phyloP scores from a whole-genome alignment of 2,329 filamentous ascomycete species.

The Fusarium citri region DNA sequence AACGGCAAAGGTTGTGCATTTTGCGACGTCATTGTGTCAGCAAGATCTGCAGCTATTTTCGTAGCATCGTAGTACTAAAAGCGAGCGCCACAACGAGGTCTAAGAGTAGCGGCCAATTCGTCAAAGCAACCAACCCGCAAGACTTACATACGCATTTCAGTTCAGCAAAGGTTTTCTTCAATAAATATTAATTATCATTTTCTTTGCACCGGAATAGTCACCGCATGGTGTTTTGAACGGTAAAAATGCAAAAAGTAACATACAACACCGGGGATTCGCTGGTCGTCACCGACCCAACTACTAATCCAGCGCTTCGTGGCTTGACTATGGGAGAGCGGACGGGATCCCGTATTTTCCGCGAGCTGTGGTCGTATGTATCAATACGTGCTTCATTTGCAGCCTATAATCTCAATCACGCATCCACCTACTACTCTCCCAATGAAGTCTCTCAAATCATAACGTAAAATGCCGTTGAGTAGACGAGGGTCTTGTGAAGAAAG shows the following conservation, averaged over 20 bases:
- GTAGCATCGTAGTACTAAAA: not conserved
- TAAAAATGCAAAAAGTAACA: not conserved
- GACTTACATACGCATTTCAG: no score
- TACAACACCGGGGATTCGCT: not conserved
- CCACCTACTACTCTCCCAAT: no score
- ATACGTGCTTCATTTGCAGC: no score
- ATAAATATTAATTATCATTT: no score
- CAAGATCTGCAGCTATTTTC: not conserved
- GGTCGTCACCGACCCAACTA: not conserved
- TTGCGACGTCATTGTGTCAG: not conserved
- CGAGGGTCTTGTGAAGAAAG: no score
- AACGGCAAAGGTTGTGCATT: not conserved
- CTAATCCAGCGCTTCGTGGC: not conserved
- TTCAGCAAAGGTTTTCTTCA: no score
- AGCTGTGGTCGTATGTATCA: not conserved
- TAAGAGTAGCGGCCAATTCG: not conserved
- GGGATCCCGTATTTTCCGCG: not conserved
- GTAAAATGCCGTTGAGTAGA: no score
- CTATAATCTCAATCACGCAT: no score
- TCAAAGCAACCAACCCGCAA: not conserved
- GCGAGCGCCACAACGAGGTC: not conserved
- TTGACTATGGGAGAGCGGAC: not conserved
- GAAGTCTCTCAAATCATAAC: no score
- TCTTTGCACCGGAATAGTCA: no score
- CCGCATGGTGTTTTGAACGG: no score